Evolutionary conservation across 805 yeast genomes (phyloP), one percentile per base, ranked within the genome.

Genomic region (Pichia ethanolica): DNA sequence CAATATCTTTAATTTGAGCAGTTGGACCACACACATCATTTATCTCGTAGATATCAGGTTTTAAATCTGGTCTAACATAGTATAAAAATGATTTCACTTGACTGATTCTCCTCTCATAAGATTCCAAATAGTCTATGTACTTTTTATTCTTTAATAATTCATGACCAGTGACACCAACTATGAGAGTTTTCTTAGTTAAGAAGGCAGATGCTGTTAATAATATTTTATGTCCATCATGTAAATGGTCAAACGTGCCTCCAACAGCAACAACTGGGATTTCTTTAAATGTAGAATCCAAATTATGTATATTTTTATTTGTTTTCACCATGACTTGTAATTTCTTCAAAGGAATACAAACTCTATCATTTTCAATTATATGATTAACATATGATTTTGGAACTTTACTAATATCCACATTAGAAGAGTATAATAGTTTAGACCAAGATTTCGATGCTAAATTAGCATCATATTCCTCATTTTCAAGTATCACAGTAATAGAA

Each of bases 201-300:
- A 81, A 89, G 0, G 81, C 79, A 0, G 95, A 74, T 51, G 86
- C 71, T 0, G 93, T 82, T 9, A 93, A 71, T 30, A 93, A 70
- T 32, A 93, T 83, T 64, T 86, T 88, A 67, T 93, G 99, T 0
- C 98, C 99, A 61, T 86, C 95, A 59, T 93, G 99, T 36, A 93
- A 62, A 67, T 93, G 98, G 62, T 93, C 99, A 69, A 93, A 93
- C 0, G 99, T 93, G 0, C 99, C 99, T 0, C 99, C 99, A 1
- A 91, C 82, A 0, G 96, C 91, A 12, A 57, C 59, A 3, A 56
- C 51, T 7, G 47, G 47, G 3, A 50, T 32, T 5, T 32, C 26
- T 13, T 11, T 35, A 11, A 27, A 38, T 7, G 35, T 5, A n/a
- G 49, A 35, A 3, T 45, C 26, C 11, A 46, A 35, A 14, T 49